Conservation (phyloP, 345 rosid genomes). For the Psidium guajava region DNA sequence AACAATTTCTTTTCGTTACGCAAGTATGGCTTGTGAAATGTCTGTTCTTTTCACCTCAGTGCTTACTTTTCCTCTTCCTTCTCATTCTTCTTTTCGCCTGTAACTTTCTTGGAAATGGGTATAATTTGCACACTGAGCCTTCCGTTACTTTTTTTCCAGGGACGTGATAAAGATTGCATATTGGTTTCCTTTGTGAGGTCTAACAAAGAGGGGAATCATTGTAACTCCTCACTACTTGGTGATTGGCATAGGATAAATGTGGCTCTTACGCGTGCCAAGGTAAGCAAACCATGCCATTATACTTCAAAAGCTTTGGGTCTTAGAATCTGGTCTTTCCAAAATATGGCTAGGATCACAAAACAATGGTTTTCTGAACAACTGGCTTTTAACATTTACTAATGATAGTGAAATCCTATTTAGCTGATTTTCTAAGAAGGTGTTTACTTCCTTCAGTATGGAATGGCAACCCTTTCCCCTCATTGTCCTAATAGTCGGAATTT, state of each 20-base stretch:
- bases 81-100: background rate
- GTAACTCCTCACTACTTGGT: constrained; percentile 65
- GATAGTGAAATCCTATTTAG: background rate
- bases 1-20: background rate
- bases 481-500: background rate
- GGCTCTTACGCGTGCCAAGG: constrained; percentile 93
- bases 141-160: constrained; percentile 27
- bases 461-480: background rate
- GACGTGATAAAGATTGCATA: constrained; percentile 94
- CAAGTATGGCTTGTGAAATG: background rate
- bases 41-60: background rate
- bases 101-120: background rate
- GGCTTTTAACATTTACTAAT: background rate
- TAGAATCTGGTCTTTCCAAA: background rate
- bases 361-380: background rate
- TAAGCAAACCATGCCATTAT: background rate
- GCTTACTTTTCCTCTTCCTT: background rate
- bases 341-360: background rate
- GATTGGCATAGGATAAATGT: constrained; percentile 99
- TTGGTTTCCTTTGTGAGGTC: constrained; percentile 80
- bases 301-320: background rate
- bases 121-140: background rate
- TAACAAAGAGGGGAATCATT: constrained; percentile 44
- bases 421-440: background rate
- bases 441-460: background rate